Evolutionary conservation across 2,329 filamentous ascomycete species (phyloP).

Genomic region (Fusarium haematococcum): DNA sequence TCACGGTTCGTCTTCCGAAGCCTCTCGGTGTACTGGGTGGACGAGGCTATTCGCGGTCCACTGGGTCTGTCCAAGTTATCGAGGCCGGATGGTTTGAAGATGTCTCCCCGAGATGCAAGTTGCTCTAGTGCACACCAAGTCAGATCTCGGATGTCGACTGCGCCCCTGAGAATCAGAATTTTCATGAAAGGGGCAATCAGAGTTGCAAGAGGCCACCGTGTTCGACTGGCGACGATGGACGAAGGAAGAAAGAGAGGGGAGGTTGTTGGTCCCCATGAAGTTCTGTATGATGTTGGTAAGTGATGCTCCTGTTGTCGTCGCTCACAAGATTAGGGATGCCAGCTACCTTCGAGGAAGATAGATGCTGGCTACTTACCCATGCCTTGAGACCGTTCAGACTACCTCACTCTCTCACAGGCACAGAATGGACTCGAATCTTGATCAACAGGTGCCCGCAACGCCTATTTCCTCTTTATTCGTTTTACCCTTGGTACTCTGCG

Average conservation of each 20-base stretch:
- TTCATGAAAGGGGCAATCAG: background rate
- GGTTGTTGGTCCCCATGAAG: background rate
- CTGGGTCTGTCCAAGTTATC: background rate
- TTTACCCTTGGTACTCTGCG: conserved; percentile 36
- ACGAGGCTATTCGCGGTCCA: conserved; percentile 5
- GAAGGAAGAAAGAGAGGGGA: background rate
- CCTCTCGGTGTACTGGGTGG: background rate
- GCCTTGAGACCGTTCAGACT: background rate
- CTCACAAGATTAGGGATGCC: background rate
- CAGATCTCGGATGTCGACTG: background rate
- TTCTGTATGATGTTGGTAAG: background rate
- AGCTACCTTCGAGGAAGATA: background rate
- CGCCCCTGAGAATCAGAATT: background rate
- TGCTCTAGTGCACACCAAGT: background rate
- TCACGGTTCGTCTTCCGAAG: conserved; percentile 29
- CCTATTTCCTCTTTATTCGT: conserved; percentile 40
- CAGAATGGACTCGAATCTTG: background rate
- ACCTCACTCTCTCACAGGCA: background rate
- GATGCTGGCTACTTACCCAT: background rate
- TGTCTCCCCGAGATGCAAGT: background rate
- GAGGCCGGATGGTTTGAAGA: background rate
- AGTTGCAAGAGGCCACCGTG: conserved; percentile 12
- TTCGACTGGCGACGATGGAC: background rate
- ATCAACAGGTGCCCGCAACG: conserved; percentile 22
- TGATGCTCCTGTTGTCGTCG: background rate